These are phyloP conservation scores for Trichoderma orchidacearum DNA, from an alignment of 495 filamentous ascomycete genomes.

Conservation along the genomic window DNA sequence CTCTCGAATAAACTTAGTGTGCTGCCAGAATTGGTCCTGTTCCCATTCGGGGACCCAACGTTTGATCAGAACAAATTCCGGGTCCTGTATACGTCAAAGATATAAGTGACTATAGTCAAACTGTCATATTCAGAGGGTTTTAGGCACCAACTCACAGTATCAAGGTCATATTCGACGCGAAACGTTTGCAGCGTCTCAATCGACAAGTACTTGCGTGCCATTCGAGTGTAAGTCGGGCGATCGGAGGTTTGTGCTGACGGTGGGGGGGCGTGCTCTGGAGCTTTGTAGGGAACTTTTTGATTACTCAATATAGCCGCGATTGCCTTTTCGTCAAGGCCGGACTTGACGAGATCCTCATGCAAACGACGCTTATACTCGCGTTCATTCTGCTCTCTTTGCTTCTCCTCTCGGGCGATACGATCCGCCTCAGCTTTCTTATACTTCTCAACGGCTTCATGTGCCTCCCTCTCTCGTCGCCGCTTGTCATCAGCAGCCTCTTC, in stretches of 20 bases:
- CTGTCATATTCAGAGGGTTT: no score
- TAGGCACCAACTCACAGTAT: conserved; percentile 26
- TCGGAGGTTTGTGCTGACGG: background rate
- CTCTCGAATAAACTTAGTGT: conserved; percentile 52
- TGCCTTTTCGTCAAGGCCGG: conserved; percentile 35
- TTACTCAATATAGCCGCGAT: conserved; percentile 39
- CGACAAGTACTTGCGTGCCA: conserved; percentile 41
- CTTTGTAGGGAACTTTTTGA: conserved; percentile 20
- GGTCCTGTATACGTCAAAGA: conserved; percentile 29
- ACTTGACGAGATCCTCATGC: conserved; percentile 32
- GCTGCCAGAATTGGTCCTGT: conserved; percentile 58
- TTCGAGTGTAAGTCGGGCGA: conserved; percentile 40
- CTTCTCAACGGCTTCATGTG: conserved; percentile 40
- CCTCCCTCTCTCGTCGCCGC: conserved; percentile 21
- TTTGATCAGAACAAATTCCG: conserved; percentile 64
- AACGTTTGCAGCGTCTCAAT: conserved; percentile 37
- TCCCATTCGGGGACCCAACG: conserved; percentile 59
- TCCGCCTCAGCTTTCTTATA: conserved; percentile 42
- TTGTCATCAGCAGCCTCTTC: conserved; percentile 27
- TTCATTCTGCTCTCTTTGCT: conserved; percentile 32
- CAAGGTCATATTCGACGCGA: conserved; percentile 38
- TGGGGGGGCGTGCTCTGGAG: background rate
- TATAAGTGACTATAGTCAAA: conserved; percentile 11
- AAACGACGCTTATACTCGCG: conserved; percentile 35
- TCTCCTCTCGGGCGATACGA: conserved; percentile 26